These are phyloP conservation scores for Aphanocladium album DNA, from an alignment of 2,329 filamentous ascomycete species.

Conservation along the genomic window DNA sequence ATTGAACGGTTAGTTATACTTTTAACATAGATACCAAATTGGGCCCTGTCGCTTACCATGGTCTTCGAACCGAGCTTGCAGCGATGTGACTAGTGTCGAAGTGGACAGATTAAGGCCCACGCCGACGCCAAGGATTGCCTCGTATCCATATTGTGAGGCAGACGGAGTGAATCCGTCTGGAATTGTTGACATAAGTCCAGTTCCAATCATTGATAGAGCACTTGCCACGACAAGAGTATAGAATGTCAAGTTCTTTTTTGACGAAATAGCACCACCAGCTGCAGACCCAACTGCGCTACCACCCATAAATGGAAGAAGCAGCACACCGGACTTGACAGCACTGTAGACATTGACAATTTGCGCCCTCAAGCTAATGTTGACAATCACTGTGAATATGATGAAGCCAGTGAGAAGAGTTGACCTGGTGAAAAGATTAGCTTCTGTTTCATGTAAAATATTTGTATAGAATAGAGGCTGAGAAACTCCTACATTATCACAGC, in stretches of 20 bases:
- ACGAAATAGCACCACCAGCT: conserved; percentile 16
- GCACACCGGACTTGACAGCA: conserved; percentile 19
- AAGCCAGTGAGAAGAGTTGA: conserved; percentile 20
- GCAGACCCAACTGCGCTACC: conserved; percentile 17
- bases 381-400: conserved; percentile 17
- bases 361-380: conserved; percentile 21
- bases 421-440: too few relatives aligned
- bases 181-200: conserved; percentile 17
- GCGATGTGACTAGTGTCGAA: conserved; percentile 18
- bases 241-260: conserved; percentile 17
- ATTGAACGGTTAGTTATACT: neutral
- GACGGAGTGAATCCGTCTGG: conserved; percentile 11
- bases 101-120: conserved; percentile 18
- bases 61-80: conserved; percentile 19
- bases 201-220: conserved; percentile 14
- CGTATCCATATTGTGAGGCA: conserved; percentile 16
- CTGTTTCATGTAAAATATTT: conserved; percentile 5
- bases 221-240: conserved; percentile 17
- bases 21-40: neutral
- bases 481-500: conserved; percentile 14
- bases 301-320: conserved; percentile 21
- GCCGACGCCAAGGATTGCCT: conserved; percentile 18
- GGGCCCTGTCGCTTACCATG: too few relatives aligned
- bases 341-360: conserved; percentile 21
- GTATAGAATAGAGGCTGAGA: neutral